Base-by-base conservation (phyloP, 2,329 filamentous ascomycete genomes). In the Claviceps sorghi region DNA sequence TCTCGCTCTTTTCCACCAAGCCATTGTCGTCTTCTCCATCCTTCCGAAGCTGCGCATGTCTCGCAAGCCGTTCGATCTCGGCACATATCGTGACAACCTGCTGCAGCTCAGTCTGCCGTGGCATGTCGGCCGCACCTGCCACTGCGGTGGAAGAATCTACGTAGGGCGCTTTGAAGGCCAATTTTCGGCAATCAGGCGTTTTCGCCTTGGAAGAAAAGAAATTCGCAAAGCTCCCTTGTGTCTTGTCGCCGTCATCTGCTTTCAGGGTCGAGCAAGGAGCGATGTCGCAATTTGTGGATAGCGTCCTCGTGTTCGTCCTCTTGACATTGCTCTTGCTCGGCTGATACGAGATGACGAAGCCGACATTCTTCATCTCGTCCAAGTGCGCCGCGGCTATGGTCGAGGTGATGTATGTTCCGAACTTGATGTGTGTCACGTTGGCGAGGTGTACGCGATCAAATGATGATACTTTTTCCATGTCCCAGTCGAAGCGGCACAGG, bases 401-500 rank as follows among this genome's bases (percentile, higher is more conserved):
- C 2, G 85, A 91, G 0, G 89, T 95, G 61, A 98, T 86, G 62
- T 97, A 98, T 0, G 88, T 84, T 21, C 93, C 93, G 55, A 83
- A 79, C 62, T 82, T 83, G 59, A 98, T 80, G 26, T 77, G 75
- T 1, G 78, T 76, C 38, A 98, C 72, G 53, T 88, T 86, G 21
- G 78, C 75, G 8, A 97, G 74, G 53, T 86, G 82, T 15, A 96
- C 82, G 8, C 90, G 78, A 68, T 97, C 90, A 65, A 96, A 97
- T 0, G 86, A 89, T 13, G 85, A 84, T 1, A 98, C 87, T 64
- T 97, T 97, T 69, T 97, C 93, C 8, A 89, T 83, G 56, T 86
- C 86, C 89, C 91, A 97, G 67, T 97, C 89, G 60, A 97, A 90
- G 15, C 87, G 82, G 65, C 90, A 96, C 55, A 88, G 82, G 64